Conservation (phyloP, 331 rosid genomes). For the Malus hybrid region DNA sequence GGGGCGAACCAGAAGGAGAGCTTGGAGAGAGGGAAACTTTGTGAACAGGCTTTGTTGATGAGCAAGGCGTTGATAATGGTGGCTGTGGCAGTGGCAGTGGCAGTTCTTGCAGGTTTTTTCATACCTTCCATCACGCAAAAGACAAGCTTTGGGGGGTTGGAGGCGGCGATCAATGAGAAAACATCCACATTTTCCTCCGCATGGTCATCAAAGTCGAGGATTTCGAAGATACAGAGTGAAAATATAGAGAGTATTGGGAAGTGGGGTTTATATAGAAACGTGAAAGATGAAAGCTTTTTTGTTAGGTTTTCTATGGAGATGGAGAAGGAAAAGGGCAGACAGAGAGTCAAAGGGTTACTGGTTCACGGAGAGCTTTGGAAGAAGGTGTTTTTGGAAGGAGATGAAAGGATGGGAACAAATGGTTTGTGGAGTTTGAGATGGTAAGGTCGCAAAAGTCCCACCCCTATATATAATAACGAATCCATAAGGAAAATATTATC, state of each 20-base stretch:
- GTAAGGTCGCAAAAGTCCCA: neutral
- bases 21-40: constrained; percentile 43
- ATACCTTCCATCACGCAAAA: constrained; percentile 58
- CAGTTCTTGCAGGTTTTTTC: constrained; percentile 27
- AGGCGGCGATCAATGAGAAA: constrained; percentile 33
- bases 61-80: constrained; percentile 25
- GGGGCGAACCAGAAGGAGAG: constrained; percentile 81
- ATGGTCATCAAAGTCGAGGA: constrained; percentile 33
- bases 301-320: constrained; percentile 21
- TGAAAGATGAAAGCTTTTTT: neutral
- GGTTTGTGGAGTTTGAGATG: neutral
- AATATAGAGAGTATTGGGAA: constrained; percentile 3
- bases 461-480: neutral
- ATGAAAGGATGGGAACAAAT: neutral
- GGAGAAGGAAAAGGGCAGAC: neutral
- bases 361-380: neutral
- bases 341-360: constrained; percentile 7
- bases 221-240: constrained; percentile 14
- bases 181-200: constrained; percentile 68
- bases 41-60: constrained; percentile 26
- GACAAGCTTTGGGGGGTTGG: constrained; percentile 9
- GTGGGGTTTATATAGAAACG: neutral
- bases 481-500: neutral
- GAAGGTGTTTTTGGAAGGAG: neutral
- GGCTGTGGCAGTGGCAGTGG: constrained; percentile 1